Base-by-base conservation (phyloP, 768 basidiomycete genomes). In the Tricholoma terreum region DNA sequence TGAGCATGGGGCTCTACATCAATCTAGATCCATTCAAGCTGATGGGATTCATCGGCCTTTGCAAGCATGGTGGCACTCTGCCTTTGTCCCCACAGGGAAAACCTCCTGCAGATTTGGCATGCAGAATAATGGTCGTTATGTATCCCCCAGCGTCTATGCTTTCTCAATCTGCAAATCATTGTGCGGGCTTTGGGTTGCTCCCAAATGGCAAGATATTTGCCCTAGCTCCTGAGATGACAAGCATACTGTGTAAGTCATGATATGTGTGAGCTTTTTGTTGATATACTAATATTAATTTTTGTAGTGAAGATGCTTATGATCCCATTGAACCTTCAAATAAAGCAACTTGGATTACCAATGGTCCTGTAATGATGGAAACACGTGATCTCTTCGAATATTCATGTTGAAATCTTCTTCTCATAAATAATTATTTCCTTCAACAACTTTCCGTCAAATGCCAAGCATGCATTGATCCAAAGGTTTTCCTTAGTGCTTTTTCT, bases 111-210 rank as follows among this genome's bases (percentile, higher is more conserved):
- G n/a, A 51, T 10, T 45, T 36, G 6, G 62, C 54, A 2, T 58
- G 56, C 49, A 19, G 62, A 1, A 21, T 60, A 6, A 58, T 61
- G 36, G n/a, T 17, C 2, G 51, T 58, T 11, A 54, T 59, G 31
- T 63, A 63, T 35, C 59, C 59, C 7, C 58, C 58, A 24, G n/a
- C 53, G 24, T 54, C 59, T 15, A 58, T 60, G 56, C 53, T 63
- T 5, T 52, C 56, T 15, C 54, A 52, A 12, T 53, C 59, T 5
- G 54, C 49, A 22, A 52, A 45, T 15, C 46, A 36, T 11, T 3
- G 22, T 4, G 22, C 46, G 40, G 58, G 53, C n/a, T 45, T 52
- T 9, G 50, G 12, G 2, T 34, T 40, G 2, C 33, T 52, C 11
- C 50, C 50, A 12, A 45, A 52, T 22, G 24, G 31, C 8, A 43